Evolutionary conservation across 495 filamentous ascomycete species (phyloP), one percentile per base, ranked within the genome.

Genomic region (Margaritispora aquatica): DNA sequence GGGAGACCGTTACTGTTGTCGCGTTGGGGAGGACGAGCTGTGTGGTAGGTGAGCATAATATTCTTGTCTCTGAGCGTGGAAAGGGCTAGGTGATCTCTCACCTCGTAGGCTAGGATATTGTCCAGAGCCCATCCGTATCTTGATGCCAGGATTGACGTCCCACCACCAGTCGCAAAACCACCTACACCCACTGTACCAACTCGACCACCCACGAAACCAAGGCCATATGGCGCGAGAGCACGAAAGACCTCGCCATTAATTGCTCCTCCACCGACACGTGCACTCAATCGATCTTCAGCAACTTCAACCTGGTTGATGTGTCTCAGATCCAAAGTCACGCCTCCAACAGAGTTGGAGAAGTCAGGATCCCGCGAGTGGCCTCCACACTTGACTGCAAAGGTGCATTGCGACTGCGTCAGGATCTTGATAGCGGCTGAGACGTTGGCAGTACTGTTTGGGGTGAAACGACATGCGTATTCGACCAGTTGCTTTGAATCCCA

Each of bases 101-200:
- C 50, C 24, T 52, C 23, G 31, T 17, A 52, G 27, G 27, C 31
- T 26, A 52, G 3, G n/a, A 29, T 26, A 27, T 26, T 29, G 21
- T 52, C 50, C 15, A 23, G 31, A 2, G 27, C 50, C 3, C 27
- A 29, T 26, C 50, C 50, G 7, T 27, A 20, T 7, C 50, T 26
- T 7, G 11, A 9, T 11, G 50, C 3, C 11, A 27, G 31, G 50
- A 52, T 29, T 1, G 50, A 52, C n/a, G 31, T 52, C n/a, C 50
- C 50, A 82, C 62, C 20, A 8, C 80, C 80, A 20, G 83, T 73
- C 20, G 71, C 70, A 8, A 83, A 69, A 5, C 84, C 84, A 20
- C 79, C 75, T 19, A 82, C 77, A n/a, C 84, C 84, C 34, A 86
- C 73, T 20, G 66, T 69, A 0, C 73, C 61, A 24, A 74, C 70